These are phyloP conservation scores for Ceratocystiopsis sp. DNA, from an alignment of 2,329 filamentous ascomycete species.

Conservation along the genomic window DNA sequence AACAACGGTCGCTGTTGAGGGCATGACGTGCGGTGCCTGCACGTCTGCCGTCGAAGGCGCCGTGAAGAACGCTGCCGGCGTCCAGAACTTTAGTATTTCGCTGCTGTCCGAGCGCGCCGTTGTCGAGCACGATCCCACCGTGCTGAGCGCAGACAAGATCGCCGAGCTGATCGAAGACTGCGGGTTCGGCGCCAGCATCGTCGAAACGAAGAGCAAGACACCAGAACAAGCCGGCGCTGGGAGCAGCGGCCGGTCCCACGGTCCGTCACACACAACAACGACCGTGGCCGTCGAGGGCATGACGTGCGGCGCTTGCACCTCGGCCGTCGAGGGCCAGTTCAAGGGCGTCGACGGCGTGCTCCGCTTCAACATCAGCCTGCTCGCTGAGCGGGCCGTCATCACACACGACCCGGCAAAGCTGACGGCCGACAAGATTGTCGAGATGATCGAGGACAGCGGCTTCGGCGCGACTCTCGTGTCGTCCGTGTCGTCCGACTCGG, in stretches of 20 bases:
- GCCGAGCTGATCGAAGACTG: conserved; percentile 48
- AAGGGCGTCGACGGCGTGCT: conserved; percentile 57
- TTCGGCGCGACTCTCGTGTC: conserved; percentile 78
- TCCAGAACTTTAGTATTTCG: conserved; percentile 66
- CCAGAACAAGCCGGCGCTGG: conserved; percentile 11
- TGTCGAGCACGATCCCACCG: conserved; percentile 54
- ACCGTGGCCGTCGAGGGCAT: conserved; percentile 88
- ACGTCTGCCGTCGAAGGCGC: conserved; percentile 71
- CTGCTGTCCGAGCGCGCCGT: conserved; percentile 73
- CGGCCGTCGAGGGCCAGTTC: conserved; percentile 74
- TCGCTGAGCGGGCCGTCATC: conserved; percentile 82
- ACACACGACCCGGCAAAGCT: conserved; percentile 63
- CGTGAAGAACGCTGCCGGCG: conserved; percentile 56
- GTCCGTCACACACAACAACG: conserved; percentile 43
- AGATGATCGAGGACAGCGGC: conserved; percentile 75
- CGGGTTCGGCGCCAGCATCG: conserved; percentile 63
- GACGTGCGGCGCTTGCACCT: conserved; percentile 95
- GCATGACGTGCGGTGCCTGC: conserved; percentile 86
- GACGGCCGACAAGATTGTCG: conserved; percentile 54
- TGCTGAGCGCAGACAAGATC: conserved; percentile 35
- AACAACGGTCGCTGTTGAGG: conserved; percentile 63
- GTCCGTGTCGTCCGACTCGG: conserved; percentile 41
- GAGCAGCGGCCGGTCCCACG: neutral
- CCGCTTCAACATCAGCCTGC: conserved; percentile 86
- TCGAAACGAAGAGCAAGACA: conserved; percentile 47